Percentiles rank a stretch among this genome's conserved stretches.
Evolutionary conservation across 1,139 yeast species (phyloP).

Genomic region (Blastobotrys petasosporus): DNA sequence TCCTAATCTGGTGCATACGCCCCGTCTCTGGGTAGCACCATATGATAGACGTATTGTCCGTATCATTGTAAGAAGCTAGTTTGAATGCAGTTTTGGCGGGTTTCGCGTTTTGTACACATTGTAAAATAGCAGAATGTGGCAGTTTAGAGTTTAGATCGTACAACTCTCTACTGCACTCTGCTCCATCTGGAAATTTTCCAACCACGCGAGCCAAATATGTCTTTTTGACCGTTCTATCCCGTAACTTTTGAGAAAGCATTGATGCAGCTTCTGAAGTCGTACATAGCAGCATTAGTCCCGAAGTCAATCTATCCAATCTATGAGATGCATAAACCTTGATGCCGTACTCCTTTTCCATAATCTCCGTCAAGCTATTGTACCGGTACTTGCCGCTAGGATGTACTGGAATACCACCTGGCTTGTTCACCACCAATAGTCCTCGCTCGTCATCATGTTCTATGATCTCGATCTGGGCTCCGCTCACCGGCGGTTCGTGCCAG

Average conservation of each 20-base stretch:
- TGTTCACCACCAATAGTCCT: conserved; percentile 67
- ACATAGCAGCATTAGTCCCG: conserved; percentile 88
- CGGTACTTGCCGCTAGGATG: conserved; percentile 93
- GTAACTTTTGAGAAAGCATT: conserved; percentile 59
- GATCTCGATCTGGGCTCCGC: conserved; percentile 57
- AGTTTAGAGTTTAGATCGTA: conserved; percentile 68
- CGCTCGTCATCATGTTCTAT: conserved; percentile 60
- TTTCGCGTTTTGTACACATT: conserved; percentile 54
- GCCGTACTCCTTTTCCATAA: conserved; percentile 19
- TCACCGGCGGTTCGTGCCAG: conserved; percentile 86
- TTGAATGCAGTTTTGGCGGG: conserved; percentile 38
- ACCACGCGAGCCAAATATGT: conserved; percentile 80
- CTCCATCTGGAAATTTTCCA: conserved; percentile 62
- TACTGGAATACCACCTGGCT: conserved; percentile 83
- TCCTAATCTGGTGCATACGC: conserved; percentile 89
- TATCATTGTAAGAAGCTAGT: conserved; percentile 9
- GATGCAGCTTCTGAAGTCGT: conserved; percentile 76
- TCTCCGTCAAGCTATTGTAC: conserved; percentile 55
- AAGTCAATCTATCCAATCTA: conserved; percentile 79
- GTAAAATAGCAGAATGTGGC: conserved; percentile 40
- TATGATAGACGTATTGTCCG: conserved; percentile 46
- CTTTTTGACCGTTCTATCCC: conserved; percentile 66
- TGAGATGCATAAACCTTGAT: conserved; percentile 31
- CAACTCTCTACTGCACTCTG: conserved; percentile 56
- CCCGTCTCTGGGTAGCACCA: conserved; percentile 82